Base-by-base conservation (phyloP, 2,329 filamentous ascomycete species). In the Leptographium flavum region DNA sequence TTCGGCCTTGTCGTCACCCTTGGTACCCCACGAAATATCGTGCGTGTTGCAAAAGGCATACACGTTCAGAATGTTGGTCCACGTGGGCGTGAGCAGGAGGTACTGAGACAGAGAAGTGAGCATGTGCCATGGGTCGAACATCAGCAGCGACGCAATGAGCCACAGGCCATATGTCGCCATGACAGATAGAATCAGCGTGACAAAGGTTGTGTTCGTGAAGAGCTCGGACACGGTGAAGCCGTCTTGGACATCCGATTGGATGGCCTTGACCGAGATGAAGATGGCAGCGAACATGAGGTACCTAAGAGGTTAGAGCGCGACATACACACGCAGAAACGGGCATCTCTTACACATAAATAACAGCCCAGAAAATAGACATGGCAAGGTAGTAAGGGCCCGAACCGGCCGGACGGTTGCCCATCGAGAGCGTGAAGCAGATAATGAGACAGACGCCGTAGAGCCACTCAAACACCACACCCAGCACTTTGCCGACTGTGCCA, bases 41-140 rank as follows among this genome's bases (percentile, higher is more conserved):
- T 95, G 88, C 23, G 88, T 94, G 65, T 95, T 95, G 67, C 88
- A 96, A 66, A 98, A 98, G 49, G 90, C 90, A 64, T 96, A 98
- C 47, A 98, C 92, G 69, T 96, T 98, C 56, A 98, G 79, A 48
- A 96, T 88, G 64, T 96, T 98, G 68, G 93, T 93, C 66, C 94
- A 98, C 1, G 88, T 94, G 0, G 92, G 92, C 1, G 88, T 94
- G 47, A 98, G 74, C 36, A 96, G 76, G 55, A 96, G 79, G 62
- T 98, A 98, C 74, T 96, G 92, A 41, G 87, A 63, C 63, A 96
- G 87, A 47, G 83, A 81, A n/a, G 92, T 96, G 62, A 94, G 74
- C 87, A 98, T 96, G 67, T 98, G 92, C 90, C 92, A 98, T 4
- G 92, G 92, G 61, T 98, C 92, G 63, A 96, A 79, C 79, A 96